Conservation (phyloP, 129 eudicot species). For the Silybum marianum region DNA sequence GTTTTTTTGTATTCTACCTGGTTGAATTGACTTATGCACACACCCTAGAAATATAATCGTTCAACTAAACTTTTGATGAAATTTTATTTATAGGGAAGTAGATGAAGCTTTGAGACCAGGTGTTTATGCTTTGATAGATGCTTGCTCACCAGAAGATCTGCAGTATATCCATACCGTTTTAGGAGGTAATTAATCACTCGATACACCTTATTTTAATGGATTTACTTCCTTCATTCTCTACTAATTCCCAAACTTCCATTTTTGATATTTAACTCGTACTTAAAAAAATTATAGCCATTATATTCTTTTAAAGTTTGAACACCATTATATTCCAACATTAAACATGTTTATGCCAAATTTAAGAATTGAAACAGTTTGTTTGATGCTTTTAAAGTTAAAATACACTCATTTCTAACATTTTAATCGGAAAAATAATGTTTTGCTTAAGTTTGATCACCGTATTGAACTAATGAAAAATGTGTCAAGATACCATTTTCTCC, state of each 20-base stretch:
- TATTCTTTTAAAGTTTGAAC: neutral
- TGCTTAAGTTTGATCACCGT: no score
- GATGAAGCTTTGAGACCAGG: conserved; percentile 95
- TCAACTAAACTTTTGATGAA: neutral
- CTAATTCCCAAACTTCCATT: neutral
- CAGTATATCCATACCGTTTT: conserved; percentile 80
- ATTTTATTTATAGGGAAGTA: conserved; percentile 63
- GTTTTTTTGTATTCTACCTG: neutral
- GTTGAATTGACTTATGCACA: neutral
- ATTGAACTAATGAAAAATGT: no score
- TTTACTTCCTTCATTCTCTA: no score
- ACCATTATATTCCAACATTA: neutral
- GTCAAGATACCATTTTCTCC: no score
- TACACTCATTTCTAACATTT: no score
- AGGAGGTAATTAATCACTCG: conserved; percentile 63
- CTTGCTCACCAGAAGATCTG: conserved; percentile 85
- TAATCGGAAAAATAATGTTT: no score
- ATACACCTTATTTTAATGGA: neutral
- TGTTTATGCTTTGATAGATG: conserved; percentile 83
- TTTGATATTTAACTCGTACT: neutral
- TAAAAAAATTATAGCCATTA: neutral
- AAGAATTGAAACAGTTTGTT: neutral
- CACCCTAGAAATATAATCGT: neutral
- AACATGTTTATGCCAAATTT: neutral
- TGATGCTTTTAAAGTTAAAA: no score